Evolutionary conservation across 768 basidiomycete species (phyloP), one percentile per base, ranked within the genome.

Genomic region (Punctularia strigosozonata): DNA sequence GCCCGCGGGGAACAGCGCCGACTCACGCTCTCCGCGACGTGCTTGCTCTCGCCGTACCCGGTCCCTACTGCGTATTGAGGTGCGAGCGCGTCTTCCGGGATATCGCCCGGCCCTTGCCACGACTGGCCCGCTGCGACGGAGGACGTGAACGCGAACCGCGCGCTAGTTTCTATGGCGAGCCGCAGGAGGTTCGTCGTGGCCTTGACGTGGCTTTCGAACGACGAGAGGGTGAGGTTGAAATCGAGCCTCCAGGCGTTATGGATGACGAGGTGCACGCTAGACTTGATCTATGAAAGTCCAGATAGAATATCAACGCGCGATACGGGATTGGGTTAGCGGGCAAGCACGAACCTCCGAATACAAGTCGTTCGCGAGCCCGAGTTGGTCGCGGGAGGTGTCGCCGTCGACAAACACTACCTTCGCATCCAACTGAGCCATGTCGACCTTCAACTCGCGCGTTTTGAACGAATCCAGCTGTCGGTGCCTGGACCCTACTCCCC

Each of bases 201-300:
- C 1, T 50, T 53, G 25, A 69, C 41, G 28, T 60, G 55, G 0
- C 58, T 45, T 38, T 67, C 61, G 40, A 59, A 66, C 2, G 64
- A 64, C 0, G 42, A 24, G 3, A 68, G 46, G 0, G 59, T 50
- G 5, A 61, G 43, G 25, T 68, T 66, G 45, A 68, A 68, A 35
- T 69, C 57, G 4, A 69, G 48, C 7, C 53, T 44, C 66, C 62
- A 67, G 1, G 61, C 65, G 31, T 62, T 60, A 39, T 62, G 56
- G 0, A 64, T 53, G 18, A 63, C 39, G 54, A 48, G 41, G 2
- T 54, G 56, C 7, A 63, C 50, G 19, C n/a, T n/a, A n/a, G n/a
- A n/a, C n/a, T n/a, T n/a, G n/a, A n/a, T n/a, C n/a, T n/a, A n/a
- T n/a, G n/a, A n/a, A n/a, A n/a, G n/a, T n/a, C n/a, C n/a, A n/a